These are phyloP conservation scores for Pseudopediastrum boryanum DNA, from an alignment of 139 green algal species.

Conservation along the genomic window DNA sequence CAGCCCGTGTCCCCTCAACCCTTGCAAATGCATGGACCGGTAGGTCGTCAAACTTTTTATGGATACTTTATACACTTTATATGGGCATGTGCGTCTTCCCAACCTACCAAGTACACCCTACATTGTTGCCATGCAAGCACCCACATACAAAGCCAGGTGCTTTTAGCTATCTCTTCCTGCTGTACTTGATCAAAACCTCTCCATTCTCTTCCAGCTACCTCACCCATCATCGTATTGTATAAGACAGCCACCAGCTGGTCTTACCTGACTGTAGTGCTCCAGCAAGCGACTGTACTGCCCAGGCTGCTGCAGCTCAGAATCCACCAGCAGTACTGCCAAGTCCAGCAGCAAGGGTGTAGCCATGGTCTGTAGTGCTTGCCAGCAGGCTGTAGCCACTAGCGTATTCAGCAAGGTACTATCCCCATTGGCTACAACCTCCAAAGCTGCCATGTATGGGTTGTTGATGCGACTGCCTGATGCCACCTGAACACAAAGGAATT, in stretches of 20 bases:
- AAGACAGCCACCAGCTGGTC: neutral
- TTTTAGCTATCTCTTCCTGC: neutral
- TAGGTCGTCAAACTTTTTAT: too few species aligned
- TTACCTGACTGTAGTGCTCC: constrained; percentile 24
- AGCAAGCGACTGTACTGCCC: neutral
- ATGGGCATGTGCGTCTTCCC: too few species aligned
- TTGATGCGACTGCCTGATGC: constrained; percentile 25
- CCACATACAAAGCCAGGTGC: too few species aligned
- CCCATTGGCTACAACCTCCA: constrained; percentile 19
- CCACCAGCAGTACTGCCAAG: constrained; percentile 16
- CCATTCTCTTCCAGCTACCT: too few species aligned
- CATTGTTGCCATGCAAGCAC: neutral
- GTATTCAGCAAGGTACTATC: constrained; percentile 23
- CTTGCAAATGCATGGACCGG: too few species aligned
- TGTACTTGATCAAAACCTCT: too few species aligned
- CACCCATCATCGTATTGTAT: neutral
- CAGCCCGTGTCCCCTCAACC: too few species aligned
- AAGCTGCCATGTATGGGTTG: constrained; percentile 11
- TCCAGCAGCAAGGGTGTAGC: constrained; percentile 12
- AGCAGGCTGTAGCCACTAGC: constrained; percentile 1
- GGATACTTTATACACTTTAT: too few species aligned
- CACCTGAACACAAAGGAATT: neutral
- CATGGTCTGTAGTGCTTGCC: constrained; percentile 20
- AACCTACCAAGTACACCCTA: neutral
- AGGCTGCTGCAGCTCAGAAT: neutral